Conservation (phyloP, 2,329 filamentous ascomycete species). For the Penicillium hesseltinei region DNA sequence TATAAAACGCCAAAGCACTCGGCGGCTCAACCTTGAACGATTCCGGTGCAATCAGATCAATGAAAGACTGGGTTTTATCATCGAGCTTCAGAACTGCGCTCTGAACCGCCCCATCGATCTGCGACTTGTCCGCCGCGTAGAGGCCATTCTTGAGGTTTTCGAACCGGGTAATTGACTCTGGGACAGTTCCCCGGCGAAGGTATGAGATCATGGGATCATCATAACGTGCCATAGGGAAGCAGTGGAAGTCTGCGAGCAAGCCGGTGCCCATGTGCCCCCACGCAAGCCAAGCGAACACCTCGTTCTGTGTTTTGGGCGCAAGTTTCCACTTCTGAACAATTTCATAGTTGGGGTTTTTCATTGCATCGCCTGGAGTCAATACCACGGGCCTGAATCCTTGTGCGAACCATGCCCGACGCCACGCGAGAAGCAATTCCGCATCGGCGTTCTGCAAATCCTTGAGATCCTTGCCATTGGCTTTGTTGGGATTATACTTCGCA, state of each 20-base stretch:
- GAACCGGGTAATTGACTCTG: slow-evolving; percentile 67
- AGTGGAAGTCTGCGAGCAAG: slow-evolving; percentile 72
- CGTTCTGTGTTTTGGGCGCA: slow-evolving; percentile 61
- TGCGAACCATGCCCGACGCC: slow-evolving; percentile 94
- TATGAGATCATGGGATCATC: slow-evolving; percentile 70
- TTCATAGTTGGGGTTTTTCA: slow-evolving; percentile 75
- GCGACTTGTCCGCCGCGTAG: slow-evolving; percentile 66
- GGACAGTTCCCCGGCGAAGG: slow-evolving; percentile 73
- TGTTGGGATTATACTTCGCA: slow-evolving; percentile 45
- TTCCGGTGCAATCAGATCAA: slow-evolving; percentile 59
- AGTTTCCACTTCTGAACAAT: slow-evolving; percentile 62
- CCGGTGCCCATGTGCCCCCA: slow-evolving; percentile 91
- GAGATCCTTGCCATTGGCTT: slow-evolving; percentile 53
- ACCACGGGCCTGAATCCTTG: slow-evolving; percentile 86
- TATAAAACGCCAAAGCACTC: slow-evolving; percentile 75
- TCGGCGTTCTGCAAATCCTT: slow-evolving; percentile 68
- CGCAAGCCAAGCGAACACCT: slow-evolving; percentile 82
- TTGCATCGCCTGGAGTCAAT: slow-evolving; percentile 74
- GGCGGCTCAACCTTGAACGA: slow-evolving; percentile 66
- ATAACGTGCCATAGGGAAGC: slow-evolving; percentile 77
- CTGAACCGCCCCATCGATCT: slow-evolving; percentile 63
- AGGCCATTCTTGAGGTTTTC: slow-evolving; percentile 69
- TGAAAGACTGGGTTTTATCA: slow-evolving; percentile 60
- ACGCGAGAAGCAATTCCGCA: slow-evolving; percentile 74
- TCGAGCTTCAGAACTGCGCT: slow-evolving; percentile 57